These are phyloP conservation scores for Penstemon davidsonii DNA, from an alignment of 257 asterid genomes.

Conservation along the genomic window DNA sequence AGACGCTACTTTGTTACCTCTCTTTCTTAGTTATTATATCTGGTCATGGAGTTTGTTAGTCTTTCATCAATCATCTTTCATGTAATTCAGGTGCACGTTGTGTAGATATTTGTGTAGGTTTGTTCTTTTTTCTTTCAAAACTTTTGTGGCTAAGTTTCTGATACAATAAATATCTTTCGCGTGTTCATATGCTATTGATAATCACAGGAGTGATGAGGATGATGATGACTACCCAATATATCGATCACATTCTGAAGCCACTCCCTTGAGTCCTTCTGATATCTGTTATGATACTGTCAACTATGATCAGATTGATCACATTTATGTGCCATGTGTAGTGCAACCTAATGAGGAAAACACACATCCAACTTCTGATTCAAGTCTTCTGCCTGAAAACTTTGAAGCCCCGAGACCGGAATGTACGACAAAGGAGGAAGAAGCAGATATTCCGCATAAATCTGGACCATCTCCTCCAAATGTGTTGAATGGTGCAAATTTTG, in stretches of 20 bases:
- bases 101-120: conserved; percentile 12
- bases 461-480: conserved; percentile 35
- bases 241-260: conserved; percentile 45
- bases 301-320: conserved; percentile 40
- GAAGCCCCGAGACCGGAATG: conserved; percentile 40
- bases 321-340: conserved; percentile 34
- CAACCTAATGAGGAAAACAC: conserved; percentile 36
- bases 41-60: not conserved
- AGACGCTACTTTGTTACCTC: not conserved
- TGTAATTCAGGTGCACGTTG: not conserved
- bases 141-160: too few relatives aligned
- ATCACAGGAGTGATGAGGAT: conserved; percentile 69
- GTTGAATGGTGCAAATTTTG: conserved; percentile 40
- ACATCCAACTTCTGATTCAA: conserved; percentile 35
- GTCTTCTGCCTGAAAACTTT: conserved; percentile 35
- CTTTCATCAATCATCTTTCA: not conserved
- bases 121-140: not conserved
- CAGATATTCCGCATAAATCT: conserved; percentile 36
- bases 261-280: conserved; percentile 34
- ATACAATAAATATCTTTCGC: conserved; percentile 16
- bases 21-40: conserved; percentile 7
- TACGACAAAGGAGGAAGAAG: conserved; percentile 35
- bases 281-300: conserved; percentile 34
- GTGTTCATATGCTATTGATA: conserved; percentile 28
- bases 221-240: conserved; percentile 56